Evolutionary conservation across 2,329 filamentous ascomycete genomes (phyloP).

Genomic region (Fusarium coffeatum): DNA sequence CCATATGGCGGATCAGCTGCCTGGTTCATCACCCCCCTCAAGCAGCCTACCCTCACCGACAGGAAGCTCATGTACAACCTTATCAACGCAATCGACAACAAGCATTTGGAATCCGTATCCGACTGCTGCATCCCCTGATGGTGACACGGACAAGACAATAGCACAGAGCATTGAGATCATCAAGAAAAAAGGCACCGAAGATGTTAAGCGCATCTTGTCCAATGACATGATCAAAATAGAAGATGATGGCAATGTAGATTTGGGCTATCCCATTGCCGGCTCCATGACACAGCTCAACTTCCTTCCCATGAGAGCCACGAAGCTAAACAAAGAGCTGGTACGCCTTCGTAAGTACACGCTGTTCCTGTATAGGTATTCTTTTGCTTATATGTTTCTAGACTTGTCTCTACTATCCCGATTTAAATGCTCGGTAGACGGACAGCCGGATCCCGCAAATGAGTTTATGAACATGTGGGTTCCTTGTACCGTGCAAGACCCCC

Average conservation of each 20-base stretch:
- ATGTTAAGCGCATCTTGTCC: constrained; percentile 47
- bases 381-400: constrained; percentile 49
- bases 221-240: constrained; percentile 39
- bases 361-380: neutral
- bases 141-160: constrained; percentile 46
- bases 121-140: constrained; percentile 42
- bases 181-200: constrained; percentile 47
- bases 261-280: constrained; percentile 41
- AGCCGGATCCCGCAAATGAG: constrained; percentile 56
- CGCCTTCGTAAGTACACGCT: constrained; percentile 56
- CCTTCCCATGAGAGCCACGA: constrained; percentile 56
- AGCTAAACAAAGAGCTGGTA: constrained; percentile 61
- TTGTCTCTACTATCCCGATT: constrained; percentile 62
- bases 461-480: constrained; percentile 63
- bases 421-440: constrained; percentile 62
- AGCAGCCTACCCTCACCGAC: neutral
- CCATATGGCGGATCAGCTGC: constrained; percentile 46
- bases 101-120: constrained; percentile 45
- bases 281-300: constrained; percentile 54
- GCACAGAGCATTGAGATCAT: constrained; percentile 47
- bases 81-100: neutral
- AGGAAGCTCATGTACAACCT: neutral
- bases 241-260: constrained; percentile 27
- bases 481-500: constrained; percentile 61
- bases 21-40: neutral